Percentiles rank a stretch among this genome's conserved stretches.
Evolutionary conservation across 73 alveolate genomes (phyloP).

Genomic region (Diophrys sp.): DNA sequence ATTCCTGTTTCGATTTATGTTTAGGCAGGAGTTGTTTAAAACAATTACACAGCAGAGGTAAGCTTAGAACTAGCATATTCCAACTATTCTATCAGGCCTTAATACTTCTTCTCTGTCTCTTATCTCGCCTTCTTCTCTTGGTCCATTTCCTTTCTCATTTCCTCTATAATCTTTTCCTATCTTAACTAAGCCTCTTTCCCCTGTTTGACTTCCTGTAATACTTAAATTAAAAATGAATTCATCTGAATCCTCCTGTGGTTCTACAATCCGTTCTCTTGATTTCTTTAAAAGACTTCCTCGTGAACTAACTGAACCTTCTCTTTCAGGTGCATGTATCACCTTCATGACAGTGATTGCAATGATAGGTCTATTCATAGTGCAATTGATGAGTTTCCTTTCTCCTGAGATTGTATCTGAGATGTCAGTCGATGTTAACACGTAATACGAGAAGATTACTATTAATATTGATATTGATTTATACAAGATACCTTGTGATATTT

Average conservation of each 20-base stretch:
- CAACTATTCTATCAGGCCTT: too few relatives aligned
- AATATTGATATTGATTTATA: constrained; percentile 88
- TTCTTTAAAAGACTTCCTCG: constrained; percentile 74
- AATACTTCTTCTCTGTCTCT: too few relatives aligned
- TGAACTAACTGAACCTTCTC: constrained; percentile 90
- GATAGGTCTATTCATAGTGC: constrained; percentile 81
- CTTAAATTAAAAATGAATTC: not conserved
- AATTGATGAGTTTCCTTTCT: constrained; percentile 69
- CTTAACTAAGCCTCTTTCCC: too few relatives aligned
- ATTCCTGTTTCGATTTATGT: too few relatives aligned
- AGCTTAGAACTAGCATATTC: too few relatives aligned
- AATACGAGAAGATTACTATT: constrained; percentile 73
- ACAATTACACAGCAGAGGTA: too few relatives aligned
- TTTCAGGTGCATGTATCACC: constrained; percentile 89
- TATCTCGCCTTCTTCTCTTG: too few relatives aligned
- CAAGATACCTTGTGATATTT: constrained; percentile 94
- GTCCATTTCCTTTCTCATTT: too few relatives aligned
- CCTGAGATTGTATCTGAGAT: constrained; percentile 26
- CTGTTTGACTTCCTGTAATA: too few relatives aligned
- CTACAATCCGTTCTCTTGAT: constrained; percentile 22
- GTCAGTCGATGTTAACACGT: constrained; percentile 55
- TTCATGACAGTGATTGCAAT: constrained; percentile 78
- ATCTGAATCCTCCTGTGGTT: not conserved
- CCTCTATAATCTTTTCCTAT: too few relatives aligned
- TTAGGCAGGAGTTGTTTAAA: too few relatives aligned